Base-by-base conservation (phyloP, 495 filamentous ascomycete species). In the Talaromyces thailandensis region DNA sequence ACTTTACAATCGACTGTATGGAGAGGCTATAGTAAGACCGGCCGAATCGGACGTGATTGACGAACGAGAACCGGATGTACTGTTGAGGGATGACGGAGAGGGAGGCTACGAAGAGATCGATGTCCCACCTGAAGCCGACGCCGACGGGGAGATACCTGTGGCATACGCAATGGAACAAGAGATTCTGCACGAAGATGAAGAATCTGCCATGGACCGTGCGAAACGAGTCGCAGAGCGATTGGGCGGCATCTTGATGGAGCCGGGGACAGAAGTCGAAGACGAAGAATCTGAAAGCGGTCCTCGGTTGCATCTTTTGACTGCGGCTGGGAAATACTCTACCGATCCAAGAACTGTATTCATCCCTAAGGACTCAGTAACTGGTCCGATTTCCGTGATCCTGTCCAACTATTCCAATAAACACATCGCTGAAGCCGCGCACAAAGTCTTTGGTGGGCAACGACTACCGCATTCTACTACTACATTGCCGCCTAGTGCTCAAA, bases 1-100 rank as follows among this genome's bases (percentile, higher is more conserved):
- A 45, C 68, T 96, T 2, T 98, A 96, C 68, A 85, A 87, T 62
- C 81, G 91, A 62, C 74, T 96, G 9, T 98, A 92, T 73, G 94
- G 93, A 1, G 76, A 77, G 31, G 75, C 81, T 76, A 64, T 91
- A 81, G 25, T 70, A 81, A 64, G 78, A 78, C 56, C 81, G 48
- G 70, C 69, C 58, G 66, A 72, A 11, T 53, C 81, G 25, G 68
- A 75, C 43, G 76, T 71, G 28, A 70, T 71, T 18, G 70, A 68
- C 24, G 75, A 75, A 2, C 65, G 70, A 37, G 72, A 74, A 18
- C 37, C 67, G 35, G 75, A 76, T 62, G 71, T 69, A 29, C 64
- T 84, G 18, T 73, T 88, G 55, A 82, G 83, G 64, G 79, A 88
- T 68, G 81, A 82, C 35, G 81, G 75, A 24, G 66, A 85, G 56